A percentile compares a stretch with the other conserved stretches of the same genome.
Evolutionary conservation across 192 early-diverging fungal genomes (phyloP).

Genomic region (Gaertneriomyces sp.): DNA sequence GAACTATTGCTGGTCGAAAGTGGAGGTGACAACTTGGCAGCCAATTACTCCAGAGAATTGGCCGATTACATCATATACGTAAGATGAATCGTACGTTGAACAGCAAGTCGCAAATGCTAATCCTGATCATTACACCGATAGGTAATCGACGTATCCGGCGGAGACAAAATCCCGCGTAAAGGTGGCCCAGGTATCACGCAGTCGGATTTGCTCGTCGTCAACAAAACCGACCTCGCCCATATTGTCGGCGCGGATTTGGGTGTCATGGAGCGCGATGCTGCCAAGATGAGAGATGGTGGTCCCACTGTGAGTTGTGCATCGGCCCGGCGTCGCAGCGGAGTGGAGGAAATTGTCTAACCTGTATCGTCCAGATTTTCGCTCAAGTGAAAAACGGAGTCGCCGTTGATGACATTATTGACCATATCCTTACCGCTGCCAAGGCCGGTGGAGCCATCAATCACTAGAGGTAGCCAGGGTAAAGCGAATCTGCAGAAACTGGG

Average conservation of each 20-base stretch:
- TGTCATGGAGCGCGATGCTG: conserved; percentile 89
- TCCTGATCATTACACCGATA: background rate
- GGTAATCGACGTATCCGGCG: conserved; percentile 96
- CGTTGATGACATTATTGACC: conserved; percentile 73
- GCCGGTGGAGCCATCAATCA: conserved; percentile 9
- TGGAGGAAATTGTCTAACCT: too few species aligned
- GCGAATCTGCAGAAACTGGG: too few species aligned
- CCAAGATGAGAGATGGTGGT: conserved; percentile 78
- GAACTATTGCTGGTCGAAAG: conserved; percentile 87
- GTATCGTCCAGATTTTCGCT: conserved; percentile 1
- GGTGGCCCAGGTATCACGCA: conserved; percentile 98
- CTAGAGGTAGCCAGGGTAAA: too few species aligned
- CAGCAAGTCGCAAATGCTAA: too few species aligned
- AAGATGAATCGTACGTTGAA: background rate
- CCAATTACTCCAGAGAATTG: conserved; percentile 53
- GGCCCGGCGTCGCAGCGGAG: conserved; percentile 14
- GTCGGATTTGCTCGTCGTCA: conserved; percentile 90
- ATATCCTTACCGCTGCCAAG: conserved; percentile 59
- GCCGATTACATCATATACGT: conserved; percentile 92
- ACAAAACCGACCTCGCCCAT: conserved; percentile 92
- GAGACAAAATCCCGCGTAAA: conserved; percentile 96
- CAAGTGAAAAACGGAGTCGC: conserved; percentile 88
- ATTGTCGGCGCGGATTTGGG: conserved; percentile 86
- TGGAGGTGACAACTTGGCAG: conserved; percentile 91
- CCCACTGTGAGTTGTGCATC: conserved; percentile 51